Evolutionary conservation across 192 early-diverging fungal species (phyloP).

Genomic region (Coemansia sp.): DNA sequence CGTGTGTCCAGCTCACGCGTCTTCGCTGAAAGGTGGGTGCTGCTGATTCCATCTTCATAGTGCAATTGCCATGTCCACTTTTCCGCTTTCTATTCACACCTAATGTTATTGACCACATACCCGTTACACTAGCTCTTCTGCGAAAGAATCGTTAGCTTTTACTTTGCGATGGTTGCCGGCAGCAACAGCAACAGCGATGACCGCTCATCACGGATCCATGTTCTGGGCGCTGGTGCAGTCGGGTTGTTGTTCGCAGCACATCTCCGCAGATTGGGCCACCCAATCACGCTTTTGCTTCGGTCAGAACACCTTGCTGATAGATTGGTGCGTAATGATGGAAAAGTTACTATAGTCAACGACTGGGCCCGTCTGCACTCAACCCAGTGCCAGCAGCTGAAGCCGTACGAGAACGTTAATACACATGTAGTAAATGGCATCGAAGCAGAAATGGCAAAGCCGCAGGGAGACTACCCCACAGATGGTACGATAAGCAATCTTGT

Average conservation of each 20-base stretch:
- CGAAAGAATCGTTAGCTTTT: neutral
- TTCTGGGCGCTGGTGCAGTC: constrained; percentile 71
- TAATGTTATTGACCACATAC: neutral
- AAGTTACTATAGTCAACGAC: constrained; percentile 31
- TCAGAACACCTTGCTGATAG: constrained; percentile 47
- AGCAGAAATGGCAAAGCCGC: constrained; percentile 33
- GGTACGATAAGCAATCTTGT: constrained; percentile 56
- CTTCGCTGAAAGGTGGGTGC: too few relatives aligned
- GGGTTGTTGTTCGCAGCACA: constrained; percentile 64
- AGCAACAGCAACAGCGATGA: neutral
- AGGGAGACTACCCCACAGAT: constrained; percentile 12
- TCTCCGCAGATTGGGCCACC: constrained; percentile 53
- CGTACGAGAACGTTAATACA: constrained; percentile 16
- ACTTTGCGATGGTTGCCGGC: neutral
- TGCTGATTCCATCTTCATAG: too few relatives aligned
- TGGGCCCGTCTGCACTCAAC: constrained; percentile 32
- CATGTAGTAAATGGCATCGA: constrained; percentile 21
- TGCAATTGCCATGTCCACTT: too few relatives aligned
- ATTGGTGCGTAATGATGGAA: constrained; percentile 19
- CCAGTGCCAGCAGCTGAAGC: constrained; percentile 34
- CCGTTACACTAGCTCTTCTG: neutral
- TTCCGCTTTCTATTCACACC: neutral
- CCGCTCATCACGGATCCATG: constrained; percentile 51
- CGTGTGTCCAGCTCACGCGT: too few relatives aligned
- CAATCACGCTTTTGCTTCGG: constrained; percentile 61